phyloP scores from a whole-genome alignment of 306 rosid genomes.

The Acacia melanoxylon region DNA sequence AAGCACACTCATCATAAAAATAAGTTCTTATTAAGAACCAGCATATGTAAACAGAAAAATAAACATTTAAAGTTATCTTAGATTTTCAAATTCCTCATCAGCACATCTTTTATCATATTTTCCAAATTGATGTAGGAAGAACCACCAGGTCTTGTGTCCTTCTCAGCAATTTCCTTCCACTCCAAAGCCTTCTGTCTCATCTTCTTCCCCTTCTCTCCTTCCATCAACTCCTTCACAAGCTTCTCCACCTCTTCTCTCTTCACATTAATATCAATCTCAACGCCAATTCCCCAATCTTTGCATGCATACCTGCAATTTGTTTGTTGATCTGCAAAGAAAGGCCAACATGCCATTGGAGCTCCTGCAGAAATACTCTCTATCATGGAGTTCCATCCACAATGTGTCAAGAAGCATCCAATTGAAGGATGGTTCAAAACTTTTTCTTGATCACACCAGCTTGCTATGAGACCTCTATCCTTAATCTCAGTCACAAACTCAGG shows the following conservation, averaged over 20 bases:
- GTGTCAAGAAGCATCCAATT: constrained; percentile 16
- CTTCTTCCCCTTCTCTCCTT: neutral
- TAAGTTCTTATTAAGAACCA: neutral
- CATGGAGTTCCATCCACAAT: constrained; percentile 24
- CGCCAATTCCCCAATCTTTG: neutral
- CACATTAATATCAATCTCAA: neutral
- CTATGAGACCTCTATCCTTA: neutral
- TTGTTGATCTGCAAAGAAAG: constrained; percentile 29
- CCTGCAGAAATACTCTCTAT: constrained; percentile 18
- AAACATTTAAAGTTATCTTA: neutral
- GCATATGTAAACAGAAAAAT: neutral
- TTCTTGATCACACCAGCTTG: constrained; percentile 31
- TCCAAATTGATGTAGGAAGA: neutral
- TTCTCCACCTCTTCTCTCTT: constrained; percentile 25
- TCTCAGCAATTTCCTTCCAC: neutral
- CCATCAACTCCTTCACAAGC: constrained; percentile 11
- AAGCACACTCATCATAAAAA: too few species aligned
- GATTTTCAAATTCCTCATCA: neutral
- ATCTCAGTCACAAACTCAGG: neutral
- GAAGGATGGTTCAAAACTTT: constrained; percentile 25
- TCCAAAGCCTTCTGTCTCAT: neutral
- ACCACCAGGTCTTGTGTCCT: neutral
- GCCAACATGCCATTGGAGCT: constrained; percentile 28
- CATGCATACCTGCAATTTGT: constrained; percentile 1
- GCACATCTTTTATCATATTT: neutral